Percentiles rank a stretch among this genome's conserved stretches.
Evolutionary conservation across 306 rosid species (phyloP).

Genomic region (Inga oerstediana): DNA sequence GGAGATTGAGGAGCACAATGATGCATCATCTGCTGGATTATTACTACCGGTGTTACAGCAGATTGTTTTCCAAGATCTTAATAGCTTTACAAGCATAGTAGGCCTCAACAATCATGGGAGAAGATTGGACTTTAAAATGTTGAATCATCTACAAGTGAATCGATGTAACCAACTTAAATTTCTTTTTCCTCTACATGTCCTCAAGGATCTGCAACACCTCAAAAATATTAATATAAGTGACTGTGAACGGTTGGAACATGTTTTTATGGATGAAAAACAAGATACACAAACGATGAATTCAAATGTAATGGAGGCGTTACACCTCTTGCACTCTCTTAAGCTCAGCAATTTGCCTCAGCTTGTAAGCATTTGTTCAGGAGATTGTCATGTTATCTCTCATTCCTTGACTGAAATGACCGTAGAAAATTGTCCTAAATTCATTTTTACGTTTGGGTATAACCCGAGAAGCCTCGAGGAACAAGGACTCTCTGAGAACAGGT

Average conservation of each 20-base stretch:
- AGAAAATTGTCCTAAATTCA: neutral
- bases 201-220: neutral
- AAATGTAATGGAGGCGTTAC: too few relatives aligned
- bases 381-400: neutral
- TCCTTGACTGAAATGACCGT: neutral
- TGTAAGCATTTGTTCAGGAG: neutral
- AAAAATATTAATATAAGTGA: neutral
- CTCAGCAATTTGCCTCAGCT: neutral
- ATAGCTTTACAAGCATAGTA: neutral
- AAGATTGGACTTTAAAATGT: neutral
- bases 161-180: neutral
- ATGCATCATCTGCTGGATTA: neutral
- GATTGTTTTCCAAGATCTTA: neutral
- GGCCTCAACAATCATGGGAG: neutral
- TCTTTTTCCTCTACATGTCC: neutral
- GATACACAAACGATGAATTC: too few relatives aligned
- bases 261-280: neutral
- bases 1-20: neutral
- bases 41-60: neutral
- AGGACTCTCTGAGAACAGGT: neutral
- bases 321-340: neutral
- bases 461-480: neutral
- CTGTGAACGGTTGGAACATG: neutral
- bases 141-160: neutral
- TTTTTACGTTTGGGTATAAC: neutral